Base-by-base conservation (phyloP, 306 rosid species). In the Abrus precatorius region DNA sequence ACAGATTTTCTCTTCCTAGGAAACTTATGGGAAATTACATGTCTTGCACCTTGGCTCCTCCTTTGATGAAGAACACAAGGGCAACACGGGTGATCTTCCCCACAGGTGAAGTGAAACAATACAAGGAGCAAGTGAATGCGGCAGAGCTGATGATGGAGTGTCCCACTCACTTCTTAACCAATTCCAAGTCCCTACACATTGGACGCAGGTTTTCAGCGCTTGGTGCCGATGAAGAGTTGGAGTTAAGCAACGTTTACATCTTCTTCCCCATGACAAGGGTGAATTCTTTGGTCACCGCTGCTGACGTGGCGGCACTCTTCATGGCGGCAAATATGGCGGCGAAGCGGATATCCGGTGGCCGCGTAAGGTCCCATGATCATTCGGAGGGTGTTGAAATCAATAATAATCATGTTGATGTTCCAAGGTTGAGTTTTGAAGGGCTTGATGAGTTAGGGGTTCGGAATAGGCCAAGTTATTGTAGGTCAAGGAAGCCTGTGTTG, bases 61-160 rank as follows among this genome's bases (percentile, higher is more conserved):
- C 91, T 20, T 45, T 87, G 79, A 88, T 81, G 77, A 90, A 89
- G 84, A 87, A 61, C 73, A 47, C 82, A 33, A 85, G 84, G 76
- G 85, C 90, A 1, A 82, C 89, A 0, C 82, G 93, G 7, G 94
- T 92, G 9, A 55, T 92, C 33, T 85, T 92, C 27, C 94, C 94
- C 4, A 76, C 86, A 12, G 93, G 94, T 38, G 88, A 88, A 50
- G 81, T 90, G 27, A 77, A 85, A 5, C 89, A 84, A 62, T 85
- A 80, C 84, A 88, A 85, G 7, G 85, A 88, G 0, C 33, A 75
- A 30, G 49, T 84, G 83, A 92, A 86, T 7, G 94, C 91, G 1
- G 97, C 94, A 0, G 97, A 92, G 89, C 88, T 92, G 45, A 92
- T 92, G 97, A 81, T 92, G 1, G 97, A 92, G 48, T 82, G 80